phyloP scores from a whole-genome alignment of 2,329 filamentous ascomycete species.

The Geoglossum cookeanum region DNA sequence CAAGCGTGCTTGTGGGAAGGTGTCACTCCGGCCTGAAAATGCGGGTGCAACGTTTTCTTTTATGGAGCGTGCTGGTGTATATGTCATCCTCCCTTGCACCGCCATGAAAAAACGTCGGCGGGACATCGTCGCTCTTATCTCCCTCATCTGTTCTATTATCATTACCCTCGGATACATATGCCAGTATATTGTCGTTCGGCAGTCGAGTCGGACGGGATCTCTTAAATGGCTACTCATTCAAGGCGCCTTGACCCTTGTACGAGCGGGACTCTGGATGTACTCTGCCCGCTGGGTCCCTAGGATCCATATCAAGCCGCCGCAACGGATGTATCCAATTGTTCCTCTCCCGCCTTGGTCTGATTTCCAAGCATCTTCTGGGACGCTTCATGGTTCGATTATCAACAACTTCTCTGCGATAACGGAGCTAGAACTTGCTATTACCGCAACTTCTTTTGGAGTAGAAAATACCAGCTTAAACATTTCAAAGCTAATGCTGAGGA shows the following conservation, averaged over 20 bases:
- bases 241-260: constrained; percentile 5
- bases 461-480: no score
- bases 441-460: no score
- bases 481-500: no score
- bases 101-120: neutral
- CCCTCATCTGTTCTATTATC: neutral
- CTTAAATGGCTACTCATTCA: constrained; percentile 9
- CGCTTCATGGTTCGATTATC: no score
- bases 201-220: constrained; percentile 4
- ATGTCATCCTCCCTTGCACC: neutral
- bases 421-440: no score
- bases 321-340: neutral
- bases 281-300: constrained; percentile 6
- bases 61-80: no score
- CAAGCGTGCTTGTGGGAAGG: constrained; percentile 3
- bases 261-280: neutral
- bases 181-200: constrained; percentile 8
- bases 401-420: no score
- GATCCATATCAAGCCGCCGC: constrained; percentile 5
- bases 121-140: neutral
- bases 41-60: no score
- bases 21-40: neutral
- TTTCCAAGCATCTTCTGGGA: no score
- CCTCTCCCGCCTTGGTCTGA: no score
- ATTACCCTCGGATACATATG: constrained; percentile 6